Evolutionary conservation across 495 filamentous ascomycete genomes (phyloP).

Genomic region (Aspergillus ellipticus): DNA sequence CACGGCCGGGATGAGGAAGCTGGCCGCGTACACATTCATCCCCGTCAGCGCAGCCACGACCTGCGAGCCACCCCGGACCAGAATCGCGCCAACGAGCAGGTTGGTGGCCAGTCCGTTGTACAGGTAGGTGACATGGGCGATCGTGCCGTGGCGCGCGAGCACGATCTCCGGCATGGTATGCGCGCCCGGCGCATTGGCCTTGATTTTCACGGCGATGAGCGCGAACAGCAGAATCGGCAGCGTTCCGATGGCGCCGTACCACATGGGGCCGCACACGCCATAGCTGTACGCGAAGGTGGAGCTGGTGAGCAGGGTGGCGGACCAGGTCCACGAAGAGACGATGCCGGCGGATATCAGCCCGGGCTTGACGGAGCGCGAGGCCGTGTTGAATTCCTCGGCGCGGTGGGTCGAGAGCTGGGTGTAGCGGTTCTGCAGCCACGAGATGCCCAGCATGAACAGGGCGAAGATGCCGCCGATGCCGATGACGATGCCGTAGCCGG

Average conservation of each 20-base stretch:
- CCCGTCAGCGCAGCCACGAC: conserved; percentile 41
- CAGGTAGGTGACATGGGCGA: conserved; percentile 37
- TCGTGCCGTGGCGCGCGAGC: conserved; percentile 30
- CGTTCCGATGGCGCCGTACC: conserved; percentile 41
- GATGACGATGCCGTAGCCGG: conserved; percentile 48
- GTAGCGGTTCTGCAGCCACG: conserved; percentile 45
- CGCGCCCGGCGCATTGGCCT: conserved; percentile 34
- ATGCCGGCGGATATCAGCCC: conserved; percentile 49
- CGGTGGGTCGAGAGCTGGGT: conserved; percentile 41
- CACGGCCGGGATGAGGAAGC: conserved; percentile 39
- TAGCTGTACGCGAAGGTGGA: conserved; percentile 47
- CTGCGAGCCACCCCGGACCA: conserved; percentile 38
- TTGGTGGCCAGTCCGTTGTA: conserved; percentile 43
- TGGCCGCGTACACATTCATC: conserved; percentile 45
- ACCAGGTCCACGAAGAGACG: conserved; percentile 46
- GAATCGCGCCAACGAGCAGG: conserved; percentile 37
- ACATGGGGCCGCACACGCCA: conserved; percentile 47
- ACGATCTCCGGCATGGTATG: conserved; percentile 42
- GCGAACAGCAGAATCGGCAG: conserved; percentile 44
- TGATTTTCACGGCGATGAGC: conserved; percentile 40
- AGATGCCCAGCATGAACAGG: conserved; percentile 40
- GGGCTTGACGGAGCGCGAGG: conserved; percentile 43
- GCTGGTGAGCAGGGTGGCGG: conserved; percentile 40
- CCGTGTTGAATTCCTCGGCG: conserved; percentile 50
- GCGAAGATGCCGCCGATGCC: conserved; percentile 47